Conservation (phyloP, 305 asterid genomes). For the Fraxinus platypoda region DNA sequence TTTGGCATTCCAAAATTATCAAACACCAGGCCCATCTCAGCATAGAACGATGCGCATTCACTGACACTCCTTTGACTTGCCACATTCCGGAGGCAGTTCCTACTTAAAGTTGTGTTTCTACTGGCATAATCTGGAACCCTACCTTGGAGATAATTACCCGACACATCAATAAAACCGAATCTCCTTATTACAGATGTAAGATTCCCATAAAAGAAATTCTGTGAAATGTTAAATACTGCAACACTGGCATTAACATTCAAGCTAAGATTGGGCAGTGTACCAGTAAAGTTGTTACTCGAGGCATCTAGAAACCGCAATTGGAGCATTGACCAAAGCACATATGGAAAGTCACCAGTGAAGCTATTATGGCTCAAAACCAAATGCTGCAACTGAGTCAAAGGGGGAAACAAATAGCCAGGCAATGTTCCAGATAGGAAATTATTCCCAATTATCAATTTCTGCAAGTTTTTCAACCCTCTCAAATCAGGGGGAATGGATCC, state of each 20-base stretch:
- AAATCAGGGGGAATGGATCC: slow-evolving; percentile 38
- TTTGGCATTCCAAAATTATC: background rate
- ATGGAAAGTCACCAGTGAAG: slow-evolving; percentile 36
- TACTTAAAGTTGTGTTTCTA: slow-evolving; percentile 32
- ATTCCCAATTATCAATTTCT: slow-evolving; percentile 27
- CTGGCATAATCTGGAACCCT: slow-evolving; percentile 54
- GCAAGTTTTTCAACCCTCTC: slow-evolving; percentile 42
- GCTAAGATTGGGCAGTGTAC: slow-evolving; percentile 46
- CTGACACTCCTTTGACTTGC: background rate
- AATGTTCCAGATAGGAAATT: slow-evolving; percentile 32
- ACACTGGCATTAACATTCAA: slow-evolving; percentile 33
- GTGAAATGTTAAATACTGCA: slow-evolving; percentile 55
- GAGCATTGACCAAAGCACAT: slow-evolving; percentile 40
- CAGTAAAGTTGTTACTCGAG: slow-evolving; percentile 44
- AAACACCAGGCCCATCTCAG: background rate
- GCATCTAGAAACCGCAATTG: slow-evolving; percentile 39
- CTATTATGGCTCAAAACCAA: slow-evolving; percentile 44
- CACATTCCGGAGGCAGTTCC: background rate
- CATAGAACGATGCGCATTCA: background rate
- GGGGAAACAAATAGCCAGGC: slow-evolving; percentile 26
- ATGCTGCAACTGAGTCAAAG: slow-evolving; percentile 44
- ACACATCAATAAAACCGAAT: slow-evolving; percentile 54
- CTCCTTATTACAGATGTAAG: slow-evolving; percentile 48
- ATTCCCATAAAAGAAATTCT: slow-evolving; percentile 63
- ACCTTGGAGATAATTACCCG: slow-evolving; percentile 74